Conservation (phyloP, 164 flowering plant species). For the Hamamelis virginiana region DNA sequence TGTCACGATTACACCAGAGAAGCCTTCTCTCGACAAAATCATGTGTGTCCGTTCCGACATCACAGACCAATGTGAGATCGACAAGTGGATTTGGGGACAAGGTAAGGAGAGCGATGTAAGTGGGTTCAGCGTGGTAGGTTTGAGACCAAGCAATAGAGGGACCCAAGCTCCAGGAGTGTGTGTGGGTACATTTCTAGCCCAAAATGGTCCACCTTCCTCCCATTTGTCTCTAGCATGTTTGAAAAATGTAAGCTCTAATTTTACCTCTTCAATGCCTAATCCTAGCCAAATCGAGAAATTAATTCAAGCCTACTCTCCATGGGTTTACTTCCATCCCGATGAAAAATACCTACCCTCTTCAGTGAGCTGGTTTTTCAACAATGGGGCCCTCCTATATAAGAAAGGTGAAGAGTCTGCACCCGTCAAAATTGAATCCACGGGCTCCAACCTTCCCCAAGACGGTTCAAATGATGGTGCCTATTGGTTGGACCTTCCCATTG, state of each 20-base stretch:
- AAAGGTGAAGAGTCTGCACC: slow-evolving; percentile 58
- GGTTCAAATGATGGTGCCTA: slow-evolving; percentile 69
- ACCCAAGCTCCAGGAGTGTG: slow-evolving; percentile 47
- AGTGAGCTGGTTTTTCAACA: slow-evolving; percentile 70
- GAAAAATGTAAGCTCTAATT: slow-evolving; percentile 34
- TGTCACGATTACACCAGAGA: slow-evolving; percentile 56
- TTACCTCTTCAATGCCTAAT: slow-evolving; percentile 54
- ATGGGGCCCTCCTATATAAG: slow-evolving; percentile 60
- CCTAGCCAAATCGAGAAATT: slow-evolving; percentile 46
- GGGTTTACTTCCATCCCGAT: slow-evolving; percentile 71
- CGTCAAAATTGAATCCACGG: neutral
- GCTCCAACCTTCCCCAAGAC: slow-evolving; percentile 37
- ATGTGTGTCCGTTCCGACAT: slow-evolving; percentile 68
- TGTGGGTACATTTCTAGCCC: slow-evolving; percentile 53
- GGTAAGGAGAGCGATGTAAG: slow-evolving; percentile 9
- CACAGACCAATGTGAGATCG: slow-evolving; percentile 46
- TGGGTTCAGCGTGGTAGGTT: slow-evolving; percentile 35
- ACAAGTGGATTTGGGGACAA: slow-evolving; percentile 53
- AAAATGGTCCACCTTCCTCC: slow-evolving; percentile 16
- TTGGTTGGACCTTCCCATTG: slow-evolving; percentile 82
- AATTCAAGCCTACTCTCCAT: slow-evolving; percentile 61
- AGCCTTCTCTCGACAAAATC: slow-evolving; percentile 64
- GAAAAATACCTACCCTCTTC: slow-evolving; percentile 74
- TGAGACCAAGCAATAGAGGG: slow-evolving; percentile 52
- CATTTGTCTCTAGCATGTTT: slow-evolving; percentile 45